A percentile compares a stretch with the other conserved stretches of the same genome.
Evolutionary conservation across 208 protist genomes (phyloP).

Genomic region (Endotrypanum monterogeii): DNA sequence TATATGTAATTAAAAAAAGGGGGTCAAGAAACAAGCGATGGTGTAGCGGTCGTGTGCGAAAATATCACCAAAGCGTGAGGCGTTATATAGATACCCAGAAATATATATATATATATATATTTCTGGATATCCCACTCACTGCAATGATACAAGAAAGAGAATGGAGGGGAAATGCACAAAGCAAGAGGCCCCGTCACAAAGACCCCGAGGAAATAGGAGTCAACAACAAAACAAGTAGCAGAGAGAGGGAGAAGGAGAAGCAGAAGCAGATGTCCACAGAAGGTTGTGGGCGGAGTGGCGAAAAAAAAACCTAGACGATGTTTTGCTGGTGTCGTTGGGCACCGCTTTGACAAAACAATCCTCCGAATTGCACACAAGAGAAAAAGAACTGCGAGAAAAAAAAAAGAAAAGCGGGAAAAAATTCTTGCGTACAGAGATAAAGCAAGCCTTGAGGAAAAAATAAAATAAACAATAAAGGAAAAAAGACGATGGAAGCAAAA

Average conservation of each 20-base stretch:
- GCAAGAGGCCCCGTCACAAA: too few species aligned
- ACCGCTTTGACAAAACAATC: too few species aligned
- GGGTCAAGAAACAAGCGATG: neutral
- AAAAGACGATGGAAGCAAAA: neutral
- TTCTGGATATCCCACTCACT: too few species aligned
- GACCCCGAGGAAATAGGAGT: neutral
- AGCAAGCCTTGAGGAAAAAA: too few species aligned
- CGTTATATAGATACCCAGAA: too few species aligned
- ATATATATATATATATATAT: too few species aligned
- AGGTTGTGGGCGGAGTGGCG: too few species aligned
- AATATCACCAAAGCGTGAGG: too few species aligned
- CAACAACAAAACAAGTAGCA: neutral
- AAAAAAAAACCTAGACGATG: too few species aligned
- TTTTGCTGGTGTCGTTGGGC: too few species aligned
- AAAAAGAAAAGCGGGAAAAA: slow-evolving; percentile 4
- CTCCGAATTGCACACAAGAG: neutral
- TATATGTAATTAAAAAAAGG: neutral
- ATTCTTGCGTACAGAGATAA: neutral
- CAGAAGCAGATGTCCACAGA: too few species aligned
- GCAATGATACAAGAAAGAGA: neutral
- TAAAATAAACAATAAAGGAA: neutral
- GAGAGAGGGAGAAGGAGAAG: neutral
- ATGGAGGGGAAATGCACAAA: neutral
- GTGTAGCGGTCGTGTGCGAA: too few species aligned
- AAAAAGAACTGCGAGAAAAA: neutral